Percentiles rank a stretch among this genome's conserved stretches.
phyloP scores from a whole-genome alignment of 352 stramenopile species.

The Pythium apleroticum region DNA sequence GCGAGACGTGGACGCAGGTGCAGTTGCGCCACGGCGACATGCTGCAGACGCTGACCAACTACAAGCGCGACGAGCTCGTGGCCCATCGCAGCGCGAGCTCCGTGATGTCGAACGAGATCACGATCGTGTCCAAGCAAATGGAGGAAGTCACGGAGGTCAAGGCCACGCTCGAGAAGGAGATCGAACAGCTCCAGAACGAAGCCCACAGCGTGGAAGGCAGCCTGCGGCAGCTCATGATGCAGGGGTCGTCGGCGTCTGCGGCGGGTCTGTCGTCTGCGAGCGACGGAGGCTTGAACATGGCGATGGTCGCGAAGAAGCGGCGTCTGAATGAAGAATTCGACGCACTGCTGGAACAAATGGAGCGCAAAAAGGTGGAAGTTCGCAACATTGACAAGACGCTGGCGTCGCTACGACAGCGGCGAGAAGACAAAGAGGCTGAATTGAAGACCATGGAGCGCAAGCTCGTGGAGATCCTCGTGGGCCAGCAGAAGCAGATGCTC shows the following conservation, averaged over 20 bases:
- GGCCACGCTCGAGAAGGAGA: conserved; percentile 47
- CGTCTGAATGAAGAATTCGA: conserved; percentile 85
- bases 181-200: conserved; percentile 58
- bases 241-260: conserved; percentile 27
- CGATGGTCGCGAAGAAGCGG: conserved; percentile 69
- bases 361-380: conserved; percentile 65
- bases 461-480: conserved; percentile 81
- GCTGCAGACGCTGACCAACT: conserved; percentile 71
- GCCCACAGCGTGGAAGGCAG: conserved; percentile 52
- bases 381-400: conserved; percentile 66
- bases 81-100: conserved; percentile 66
- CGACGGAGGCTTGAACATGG: conserved; percentile 51
- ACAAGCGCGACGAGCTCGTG: conserved; percentile 81
- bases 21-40: conserved; percentile 55
- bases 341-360: conserved; percentile 63
- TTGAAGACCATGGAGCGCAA: conserved; percentile 78
- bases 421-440: conserved; percentile 76
- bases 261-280: conserved; percentile 10
- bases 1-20: conserved; percentile 35
- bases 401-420: conserved; percentile 40
- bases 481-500: conserved; percentile 83
- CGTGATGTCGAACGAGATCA: conserved; percentile 74
- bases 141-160: conserved; percentile 74
- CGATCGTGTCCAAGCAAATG: conserved; percentile 71
- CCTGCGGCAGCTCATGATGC: conserved; percentile 64